A percentile compares a stretch with the other conserved stretches of the same genome.
These are phyloP conservation scores for Pichia sp. DNA, from an alignment of 1,139 yeast species.

Conservation along the genomic window DNA sequence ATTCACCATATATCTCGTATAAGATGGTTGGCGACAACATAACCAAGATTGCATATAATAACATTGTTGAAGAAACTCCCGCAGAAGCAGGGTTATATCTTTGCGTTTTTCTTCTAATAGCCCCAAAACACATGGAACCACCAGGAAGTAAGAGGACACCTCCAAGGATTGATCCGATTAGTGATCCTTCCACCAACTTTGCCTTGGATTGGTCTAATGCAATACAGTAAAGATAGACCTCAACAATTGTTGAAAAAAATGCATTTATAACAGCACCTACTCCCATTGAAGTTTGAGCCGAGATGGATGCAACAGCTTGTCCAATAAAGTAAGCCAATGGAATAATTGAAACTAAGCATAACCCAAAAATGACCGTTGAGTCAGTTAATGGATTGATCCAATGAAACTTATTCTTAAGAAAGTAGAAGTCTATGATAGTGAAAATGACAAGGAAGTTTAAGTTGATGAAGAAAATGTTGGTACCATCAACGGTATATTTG, in stretches of 20 bases:
- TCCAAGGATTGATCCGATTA: conserved; percentile 90
- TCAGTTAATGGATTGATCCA: conserved; percentile 52
- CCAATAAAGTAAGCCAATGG: conserved; percentile 97
- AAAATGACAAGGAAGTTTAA: conserved; percentile 73
- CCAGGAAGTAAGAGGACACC: conserved; percentile 93
- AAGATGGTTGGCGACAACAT: conserved; percentile 93
- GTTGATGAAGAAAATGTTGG: conserved; percentile 88
- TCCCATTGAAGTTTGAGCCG: conserved; percentile 99
- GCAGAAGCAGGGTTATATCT: conserved; percentile 94
- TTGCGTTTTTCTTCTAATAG: conserved; percentile 84
- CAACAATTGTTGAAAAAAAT: conserved; percentile 93
- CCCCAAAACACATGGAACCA: conserved; percentile 95
- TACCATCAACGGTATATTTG: conserved; percentile 94
- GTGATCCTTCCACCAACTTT: conserved; percentile 91
- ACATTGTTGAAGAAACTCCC: conserved; percentile 95
- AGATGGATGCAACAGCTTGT: conserved; percentile 96
- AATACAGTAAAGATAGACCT: conserved; percentile 85
- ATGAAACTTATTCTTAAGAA: conserved; percentile 51
- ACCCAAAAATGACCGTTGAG: conserved; percentile 58
- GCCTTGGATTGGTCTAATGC: conserved; percentile 86
- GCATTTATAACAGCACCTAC: conserved; percentile 98
- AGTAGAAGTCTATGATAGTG: conserved; percentile 74
- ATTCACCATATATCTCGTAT: conserved; percentile 86
- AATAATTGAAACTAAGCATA: conserved; percentile 78
- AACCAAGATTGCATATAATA: conserved; percentile 82